Base-by-base conservation (phyloP, 768 basidiomycete species). In the Pleurotus giganteus region DNA sequence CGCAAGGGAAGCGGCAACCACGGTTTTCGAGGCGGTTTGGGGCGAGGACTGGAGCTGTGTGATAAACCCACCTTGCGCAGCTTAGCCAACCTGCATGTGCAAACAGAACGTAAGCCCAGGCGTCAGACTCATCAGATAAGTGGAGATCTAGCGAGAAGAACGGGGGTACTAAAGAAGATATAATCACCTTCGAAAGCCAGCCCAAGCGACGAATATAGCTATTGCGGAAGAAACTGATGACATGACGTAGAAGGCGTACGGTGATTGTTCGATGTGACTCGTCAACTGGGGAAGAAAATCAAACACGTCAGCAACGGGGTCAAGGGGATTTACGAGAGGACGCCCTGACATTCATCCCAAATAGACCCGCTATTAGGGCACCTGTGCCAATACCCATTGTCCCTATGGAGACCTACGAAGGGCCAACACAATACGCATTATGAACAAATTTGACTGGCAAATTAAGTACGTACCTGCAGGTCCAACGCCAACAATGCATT, bases 341-440 rank as follows among this genome's bases (percentile, higher is more conserved):
- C 45, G 39, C 46, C 73, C 91, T 65, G 65, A 95, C 94, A 69
- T 97, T 98, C 95, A 98, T 98, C 13, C 95, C 95, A 62, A 98
- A 96, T 3, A 97, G 65, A 4, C 95, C 94, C 44, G 94, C 94
- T 5, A 96, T 73, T 31, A 98, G 76, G 13, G 95, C 93, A 2
- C 95, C 94, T 26, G 86, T 81, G 9, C 95, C 95, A 55, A 98
- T 80, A 0, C 96, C 96, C 73, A 98, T 84, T 0, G 96, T 98
- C 31, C 84, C 83, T 56, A 98, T 98, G n/a, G 94, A 95, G 11
- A 97, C 85, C 88, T 90, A 55, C 1, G 41, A 23, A 53, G 56
- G 39, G 17, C 6, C 12, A 41, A 41, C n/a, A 7, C 8, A n/a
- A 49, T 27, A 57, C 31, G 45, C 42, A 47, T 47, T 58, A 36